Evolutionary conservation across 768 basidiomycete species (phyloP).

Genomic region (Trametes sanguinea): DNA sequence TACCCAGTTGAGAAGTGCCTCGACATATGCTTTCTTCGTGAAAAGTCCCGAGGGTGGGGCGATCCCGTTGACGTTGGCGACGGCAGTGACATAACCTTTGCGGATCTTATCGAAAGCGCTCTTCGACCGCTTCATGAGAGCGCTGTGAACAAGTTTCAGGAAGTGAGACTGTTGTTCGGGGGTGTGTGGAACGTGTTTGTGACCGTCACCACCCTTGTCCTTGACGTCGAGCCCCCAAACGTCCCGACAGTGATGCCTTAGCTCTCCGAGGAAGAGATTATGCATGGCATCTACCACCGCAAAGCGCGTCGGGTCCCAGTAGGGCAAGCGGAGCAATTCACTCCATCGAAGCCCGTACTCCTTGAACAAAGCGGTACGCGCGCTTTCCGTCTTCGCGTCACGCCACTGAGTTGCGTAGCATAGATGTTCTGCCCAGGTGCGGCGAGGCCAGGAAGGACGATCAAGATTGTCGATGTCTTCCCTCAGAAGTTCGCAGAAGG

Average conservation of each 20-base stretch:
- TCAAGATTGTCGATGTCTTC: conserved; percentile 35
- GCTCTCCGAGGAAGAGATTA: conserved; percentile 37
- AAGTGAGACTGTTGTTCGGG: not conserved
- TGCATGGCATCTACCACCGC: conserved; percentile 45
- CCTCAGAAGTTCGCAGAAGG: conserved; percentile 29
- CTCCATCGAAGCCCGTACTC: conserved; percentile 31
- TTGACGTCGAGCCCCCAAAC: conserved; percentile 19
- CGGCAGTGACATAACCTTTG: not conserved
- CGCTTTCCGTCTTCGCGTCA: conserved; percentile 14
- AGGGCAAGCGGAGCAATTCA: conserved; percentile 37
- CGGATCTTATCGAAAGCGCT: not conserved
- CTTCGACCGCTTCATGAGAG: not conserved
- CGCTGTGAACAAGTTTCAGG: not conserved
- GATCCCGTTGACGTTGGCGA: not conserved
- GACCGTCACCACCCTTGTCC: not conserved
- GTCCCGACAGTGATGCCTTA: conserved; percentile 36
- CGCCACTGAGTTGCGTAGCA: conserved; percentile 25
- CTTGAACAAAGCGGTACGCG: conserved; percentile 16
- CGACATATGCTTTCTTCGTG: conserved; percentile 1
- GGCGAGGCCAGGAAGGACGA: conserved; percentile 27
- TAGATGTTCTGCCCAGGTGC: conserved; percentile 23
- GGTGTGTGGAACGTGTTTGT: not conserved
- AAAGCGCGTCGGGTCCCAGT: conserved; percentile 40
- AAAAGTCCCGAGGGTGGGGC: not conserved
- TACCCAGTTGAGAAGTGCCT: not conserved